Conservation (phyloP, 1,284 basidiomycete genomes). For the Ceratobasidium sp. region DNA sequence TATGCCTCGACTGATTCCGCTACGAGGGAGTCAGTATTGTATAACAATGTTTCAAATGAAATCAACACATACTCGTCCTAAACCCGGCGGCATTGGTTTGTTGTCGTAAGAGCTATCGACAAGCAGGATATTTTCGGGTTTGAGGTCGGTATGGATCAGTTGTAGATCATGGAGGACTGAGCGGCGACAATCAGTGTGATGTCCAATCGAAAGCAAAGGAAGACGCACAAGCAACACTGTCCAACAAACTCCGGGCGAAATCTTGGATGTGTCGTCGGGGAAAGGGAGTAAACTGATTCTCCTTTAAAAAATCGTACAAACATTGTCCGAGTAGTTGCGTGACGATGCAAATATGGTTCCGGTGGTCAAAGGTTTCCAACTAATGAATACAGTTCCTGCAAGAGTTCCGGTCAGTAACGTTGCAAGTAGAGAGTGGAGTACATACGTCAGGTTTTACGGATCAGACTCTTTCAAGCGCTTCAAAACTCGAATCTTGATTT, state of each 20-base stretch:
- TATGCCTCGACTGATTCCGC: conserved; percentile 61
- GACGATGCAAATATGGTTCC: conserved; percentile 98
- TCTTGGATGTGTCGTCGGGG: conserved; percentile 95
- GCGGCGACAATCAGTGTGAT: conserved; percentile 35
- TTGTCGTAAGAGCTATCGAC: conserved; percentile 65
- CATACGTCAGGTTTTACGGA: conserved; percentile 88
- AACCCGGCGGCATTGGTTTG: conserved; percentile 27
- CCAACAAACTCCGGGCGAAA: conserved; percentile 92
- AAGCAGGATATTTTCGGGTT: conserved; percentile 97
- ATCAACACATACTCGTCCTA: conserved; percentile 40
- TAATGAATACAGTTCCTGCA: conserved; percentile 97
- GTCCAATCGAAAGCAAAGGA: conserved; percentile 22
- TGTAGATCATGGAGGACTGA: conserved; percentile 91
- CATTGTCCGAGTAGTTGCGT: conserved; percentile 97
- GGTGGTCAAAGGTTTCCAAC: conserved; percentile 93
- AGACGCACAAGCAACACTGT: conserved; percentile 91
- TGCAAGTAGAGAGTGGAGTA: conserved; percentile 48
- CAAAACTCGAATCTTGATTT: conserved; percentile 97
- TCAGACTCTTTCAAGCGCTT: conserved; percentile 92
- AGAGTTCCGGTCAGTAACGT: conserved; percentile 45
- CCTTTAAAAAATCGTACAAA: conserved; percentile 98
- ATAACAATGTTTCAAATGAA: background rate
- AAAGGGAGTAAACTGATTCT: conserved; percentile 97
- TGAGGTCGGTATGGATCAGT: conserved; percentile 97
- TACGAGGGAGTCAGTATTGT: background rate